Percentiles rank a stretch among this genome's conserved stretches.
phyloP scores from a whole-genome alignment of 495 filamentous ascomycete genomes.

The Penicillium pulvis region DNA sequence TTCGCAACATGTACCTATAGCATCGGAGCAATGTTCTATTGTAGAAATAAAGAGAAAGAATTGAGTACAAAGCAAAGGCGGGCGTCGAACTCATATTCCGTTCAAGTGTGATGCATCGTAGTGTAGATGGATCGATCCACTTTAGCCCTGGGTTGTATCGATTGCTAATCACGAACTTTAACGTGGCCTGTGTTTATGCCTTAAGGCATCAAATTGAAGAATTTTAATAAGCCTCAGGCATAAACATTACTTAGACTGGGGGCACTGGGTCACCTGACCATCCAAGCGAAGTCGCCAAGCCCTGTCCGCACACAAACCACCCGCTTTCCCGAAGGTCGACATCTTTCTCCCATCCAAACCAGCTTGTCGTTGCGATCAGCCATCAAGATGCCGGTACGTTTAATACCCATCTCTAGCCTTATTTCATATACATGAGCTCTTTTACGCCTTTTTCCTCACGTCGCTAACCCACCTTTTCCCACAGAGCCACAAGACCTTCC shows the following conservation, averaged over 20 bases:
- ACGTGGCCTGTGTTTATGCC: background rate
- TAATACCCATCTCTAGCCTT: background rate
- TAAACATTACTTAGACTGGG: background rate
- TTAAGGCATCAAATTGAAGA: background rate
- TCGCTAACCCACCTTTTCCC: constrained; percentile 22
- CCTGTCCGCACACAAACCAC: constrained; percentile 49
- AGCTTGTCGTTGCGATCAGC: constrained; percentile 52
- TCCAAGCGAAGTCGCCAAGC: constrained; percentile 45
- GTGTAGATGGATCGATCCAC: background rate
- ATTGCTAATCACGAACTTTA: background rate
- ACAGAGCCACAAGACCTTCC: constrained; percentile 98
- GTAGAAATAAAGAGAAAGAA: no score
- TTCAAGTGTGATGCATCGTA: background rate
- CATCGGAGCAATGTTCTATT: no score
- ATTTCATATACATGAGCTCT: background rate
- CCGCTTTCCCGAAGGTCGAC: constrained; percentile 39
- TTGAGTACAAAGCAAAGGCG: background rate
- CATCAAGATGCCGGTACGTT: constrained; percentile 83
- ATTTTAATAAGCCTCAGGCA: constrained; percentile 25
- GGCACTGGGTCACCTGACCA: constrained; percentile 41
- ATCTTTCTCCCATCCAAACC: constrained; percentile 44
- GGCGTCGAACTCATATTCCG: background rate
- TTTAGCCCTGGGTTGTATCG: background rate
- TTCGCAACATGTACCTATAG: no score
- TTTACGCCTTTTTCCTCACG: background rate